Conservation (phyloP, 2,329 filamentous ascomycete species). For the Penicillium sp. region DNA sequence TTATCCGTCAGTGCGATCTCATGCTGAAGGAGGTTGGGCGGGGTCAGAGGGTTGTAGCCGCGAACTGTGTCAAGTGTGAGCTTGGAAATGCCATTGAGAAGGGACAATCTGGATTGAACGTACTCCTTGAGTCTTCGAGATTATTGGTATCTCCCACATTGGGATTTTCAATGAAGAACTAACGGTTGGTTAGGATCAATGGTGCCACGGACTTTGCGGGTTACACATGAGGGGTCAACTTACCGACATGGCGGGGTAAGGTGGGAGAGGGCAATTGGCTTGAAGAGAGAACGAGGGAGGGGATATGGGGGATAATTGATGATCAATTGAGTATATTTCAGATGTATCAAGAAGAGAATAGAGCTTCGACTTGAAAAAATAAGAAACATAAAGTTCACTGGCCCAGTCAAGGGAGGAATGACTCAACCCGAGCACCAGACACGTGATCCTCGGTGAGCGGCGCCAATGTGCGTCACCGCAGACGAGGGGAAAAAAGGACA, state of each 20-base stretch:
- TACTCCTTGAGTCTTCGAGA: conserved; percentile 84
- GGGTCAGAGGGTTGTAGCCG: conserved; percentile 90
- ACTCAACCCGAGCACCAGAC: conserved; percentile 26
- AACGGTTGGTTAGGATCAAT: conserved; percentile 25
- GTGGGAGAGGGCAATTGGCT: conserved; percentile 11
- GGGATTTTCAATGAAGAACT: conserved; percentile 80
- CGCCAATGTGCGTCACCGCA: conserved; percentile 28
- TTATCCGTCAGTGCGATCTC: conserved; percentile 69
- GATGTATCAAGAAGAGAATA: background rate
- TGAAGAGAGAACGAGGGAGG: background rate
- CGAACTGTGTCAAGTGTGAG: conserved; percentile 61
- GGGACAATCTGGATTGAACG: conserved; percentile 38
- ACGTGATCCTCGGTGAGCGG: conserved; percentile 40
- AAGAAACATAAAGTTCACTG: background rate
- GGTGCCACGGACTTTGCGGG: conserved; percentile 1
- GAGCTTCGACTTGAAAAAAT: conserved; percentile 12
- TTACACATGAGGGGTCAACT: conserved; percentile 32
- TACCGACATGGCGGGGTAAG: conserved; percentile 44
- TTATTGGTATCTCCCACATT: conserved; percentile 75
- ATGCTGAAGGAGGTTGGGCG: conserved; percentile 92
- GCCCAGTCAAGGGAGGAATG: conserved; percentile 21
- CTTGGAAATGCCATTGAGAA: conserved; percentile 8
- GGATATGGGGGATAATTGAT: background rate
- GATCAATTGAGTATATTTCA: conserved; percentile 6
- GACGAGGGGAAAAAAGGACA: background rate